phyloP scores from a whole-genome alignment of 805 yeast species.

The Ogataea saltuana region DNA sequence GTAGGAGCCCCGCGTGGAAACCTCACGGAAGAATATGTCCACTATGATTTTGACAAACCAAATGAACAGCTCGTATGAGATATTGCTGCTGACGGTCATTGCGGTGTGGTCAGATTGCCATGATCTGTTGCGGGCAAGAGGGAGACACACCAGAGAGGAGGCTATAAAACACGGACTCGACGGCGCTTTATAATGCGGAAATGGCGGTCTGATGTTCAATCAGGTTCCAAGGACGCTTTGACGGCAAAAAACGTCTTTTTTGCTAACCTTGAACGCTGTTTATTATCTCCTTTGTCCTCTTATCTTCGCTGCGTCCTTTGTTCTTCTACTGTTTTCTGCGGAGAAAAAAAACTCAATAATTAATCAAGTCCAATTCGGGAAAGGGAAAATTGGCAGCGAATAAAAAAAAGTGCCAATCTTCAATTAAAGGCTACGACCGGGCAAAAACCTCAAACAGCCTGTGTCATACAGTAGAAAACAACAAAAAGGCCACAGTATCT shows the following conservation, averaged over 20 bases:
- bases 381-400: conserved; percentile 5
- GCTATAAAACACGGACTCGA: no score
- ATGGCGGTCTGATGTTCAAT: no score
- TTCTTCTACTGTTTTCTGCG: not conserved
- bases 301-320: not conserved
- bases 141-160: no score
- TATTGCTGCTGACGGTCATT: conserved; percentile 6
- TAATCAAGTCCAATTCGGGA: no score
- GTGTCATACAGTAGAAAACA: no score
- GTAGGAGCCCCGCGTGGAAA: conserved; percentile 84
- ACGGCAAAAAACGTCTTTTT: not conserved
- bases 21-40: conserved; percentile 80
- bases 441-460: no score
- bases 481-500: no score
- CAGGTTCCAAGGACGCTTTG: no score
- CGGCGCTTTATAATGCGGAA: no score
- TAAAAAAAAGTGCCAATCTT: not conserved
- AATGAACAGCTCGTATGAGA: conserved; percentile 30
- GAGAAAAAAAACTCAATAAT: not conserved
- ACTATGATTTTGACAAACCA: conserved; percentile 33
- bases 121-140: not conserved
- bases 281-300: not conserved
- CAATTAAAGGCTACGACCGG: no score
- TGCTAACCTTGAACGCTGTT: not conserved
- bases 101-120: not conserved